Evolutionary conservation across 106 monocot genomes (phyloP), one percentile per base, ranked within the genome.

Genomic region (Vanilla planifolia): DNA sequence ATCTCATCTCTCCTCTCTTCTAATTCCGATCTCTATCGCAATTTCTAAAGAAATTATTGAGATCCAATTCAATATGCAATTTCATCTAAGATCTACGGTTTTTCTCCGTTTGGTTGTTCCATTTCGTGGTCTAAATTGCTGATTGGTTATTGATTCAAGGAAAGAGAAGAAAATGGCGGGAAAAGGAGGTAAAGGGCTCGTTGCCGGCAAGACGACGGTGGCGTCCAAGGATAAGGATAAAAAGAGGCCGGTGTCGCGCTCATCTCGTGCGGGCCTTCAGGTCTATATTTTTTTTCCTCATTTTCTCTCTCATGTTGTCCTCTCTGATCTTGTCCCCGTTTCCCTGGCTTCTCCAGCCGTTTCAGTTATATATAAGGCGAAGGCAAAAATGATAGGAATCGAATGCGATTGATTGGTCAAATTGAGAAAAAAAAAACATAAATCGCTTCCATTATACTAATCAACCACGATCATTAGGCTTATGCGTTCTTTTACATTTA

Each of bases 191-290:
- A 83, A 83, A 51, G 83, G 78, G 21, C 74, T 83, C 15, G 33
- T 83, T 41, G 77, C 83, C 7, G 74, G 65, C 5, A 83, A 78
- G 46, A 75, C 80, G 6, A 75, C 83, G 4, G 62, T 70, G 2
- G 70, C 65, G 28, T 66, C 61, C 66, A 83, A 83, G 55, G 76
- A 80, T 43, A 80, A 81, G 81, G 82, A 77, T 58, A 82, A 78
- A 69, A 83, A 71, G 62, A 66, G 59, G 43, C 74, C 83, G 5
- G 67, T 78, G 46, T 83, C 83, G 21, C 74, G 83, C 42, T 83
- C 78, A 39, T 78, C 78, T 16, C 77, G 71, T 19, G 83, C 83
- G n/a, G 83, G 78, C 6, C 83, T 83, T 44, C 83, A 83, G 78
- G 83, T 78, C 17, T 24, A 27, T 15, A 8, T 16, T 16, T 16